Conservation (phyloP, 805 yeast genomes). For the Nakazawaea ishiwadae region DNA sequence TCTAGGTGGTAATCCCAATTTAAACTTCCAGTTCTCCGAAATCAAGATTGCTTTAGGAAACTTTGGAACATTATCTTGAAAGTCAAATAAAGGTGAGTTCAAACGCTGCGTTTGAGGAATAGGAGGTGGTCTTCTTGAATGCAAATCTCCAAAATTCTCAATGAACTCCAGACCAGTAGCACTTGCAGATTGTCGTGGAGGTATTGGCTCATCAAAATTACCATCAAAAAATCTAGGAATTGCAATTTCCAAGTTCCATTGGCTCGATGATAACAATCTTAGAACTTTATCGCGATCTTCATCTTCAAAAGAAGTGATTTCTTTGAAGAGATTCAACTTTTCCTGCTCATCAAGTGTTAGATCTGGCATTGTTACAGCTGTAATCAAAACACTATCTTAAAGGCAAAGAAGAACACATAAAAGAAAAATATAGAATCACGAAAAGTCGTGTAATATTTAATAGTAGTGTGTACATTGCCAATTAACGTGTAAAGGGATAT, state of each 20-base stretch:
- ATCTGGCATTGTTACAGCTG: slow-evolving; percentile 16
- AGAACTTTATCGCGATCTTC: slow-evolving; percentile 42
- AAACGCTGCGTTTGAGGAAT: slow-evolving; percentile 14
- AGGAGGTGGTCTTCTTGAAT: slow-evolving; percentile 7
- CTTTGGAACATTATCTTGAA: slow-evolving; percentile 25
- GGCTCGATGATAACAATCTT: slow-evolving; percentile 42
- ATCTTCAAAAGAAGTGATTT: slow-evolving; percentile 44
- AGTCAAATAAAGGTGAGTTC: slow-evolving; percentile 17
- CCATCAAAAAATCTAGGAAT: slow-evolving; percentile 60
- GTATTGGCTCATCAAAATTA: slow-evolving; percentile 27
- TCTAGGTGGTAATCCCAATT: slow-evolving; percentile 21
- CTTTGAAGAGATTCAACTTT: slow-evolving; percentile 42
- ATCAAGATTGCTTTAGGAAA: slow-evolving; percentile 32
- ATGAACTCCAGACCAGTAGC: slow-evolving; percentile 5
- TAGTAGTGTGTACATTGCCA: background rate
- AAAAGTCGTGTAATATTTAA: background rate
- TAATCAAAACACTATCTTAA: background rate
- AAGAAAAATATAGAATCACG: background rate
- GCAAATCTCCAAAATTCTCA: slow-evolving; percentile 3
- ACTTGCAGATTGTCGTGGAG: background rate
- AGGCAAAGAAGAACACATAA: background rate
- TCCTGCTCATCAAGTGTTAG: slow-evolving; percentile 33
- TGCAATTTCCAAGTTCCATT: slow-evolving; percentile 61
- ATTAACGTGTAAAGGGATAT: background rate
- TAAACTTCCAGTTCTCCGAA: slow-evolving; percentile 30